Evolutionary conservation across 805 yeast species (phyloP), one percentile per base, ranked within the genome.

Genomic region (Yarrowia phangngaensis): DNA sequence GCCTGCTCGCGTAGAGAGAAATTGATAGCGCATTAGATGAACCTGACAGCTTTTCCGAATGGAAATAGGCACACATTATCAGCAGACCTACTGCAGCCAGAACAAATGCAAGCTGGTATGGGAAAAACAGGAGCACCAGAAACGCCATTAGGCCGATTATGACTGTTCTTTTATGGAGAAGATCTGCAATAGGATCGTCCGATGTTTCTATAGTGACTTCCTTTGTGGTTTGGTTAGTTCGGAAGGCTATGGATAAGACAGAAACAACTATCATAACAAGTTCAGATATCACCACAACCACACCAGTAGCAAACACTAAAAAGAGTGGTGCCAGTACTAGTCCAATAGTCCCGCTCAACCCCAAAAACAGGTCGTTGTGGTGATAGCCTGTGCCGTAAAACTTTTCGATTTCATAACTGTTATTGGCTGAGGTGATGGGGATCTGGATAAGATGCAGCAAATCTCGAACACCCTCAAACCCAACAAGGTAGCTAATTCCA

Each of bases 91-190:
- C 20, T 36, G 78, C 68, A 34, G 82, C 72, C 6, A 84, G 71
- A 6, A 78, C 67, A 57, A 74, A 85, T 1, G 85, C 89, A 60
- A 87, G 73, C 60, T 88, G 95, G 59, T 80, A 88, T 0, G 96
- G 96, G 11, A 85, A 66, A 59, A 23, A 30, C 11, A 47, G 27
- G n/a, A 31, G 16, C 15, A 29, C 52, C 22, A 22, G 13, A n/a
- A 28, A 20, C 2, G 31, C 51, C 31, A 45, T 9, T 4, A 23
- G 34, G 6, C 16, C 32, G 16, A 33, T 24, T 27, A 40, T 16
- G 28, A 51, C 33, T 6, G 50, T 29, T 14, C 48, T 11, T 12
- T 30, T 29, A 7, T 30, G 34, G 6, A 41, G 20, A 2, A 41
- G 22, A 12, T 41, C 48, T 3, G 23, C 22, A 15, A 29, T 17